Evolutionary conservation across 176 grass and related monocot genomes (phyloP), one percentile per base, ranked within the genome.

Genomic region (Hordeum marinum): DNA sequence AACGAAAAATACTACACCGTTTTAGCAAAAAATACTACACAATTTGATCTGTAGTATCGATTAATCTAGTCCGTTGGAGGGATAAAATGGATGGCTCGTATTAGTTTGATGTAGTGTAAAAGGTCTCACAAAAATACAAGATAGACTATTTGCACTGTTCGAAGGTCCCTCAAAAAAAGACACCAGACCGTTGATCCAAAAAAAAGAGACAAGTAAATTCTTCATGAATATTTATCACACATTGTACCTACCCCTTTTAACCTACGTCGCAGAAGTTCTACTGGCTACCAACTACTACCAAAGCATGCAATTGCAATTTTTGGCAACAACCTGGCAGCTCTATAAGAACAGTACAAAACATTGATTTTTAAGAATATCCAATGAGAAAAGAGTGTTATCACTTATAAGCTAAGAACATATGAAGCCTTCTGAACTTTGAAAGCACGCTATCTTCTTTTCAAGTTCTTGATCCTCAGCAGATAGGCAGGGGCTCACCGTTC

Each of bases 401-500:
- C 58, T 61, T 61, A 61, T 61, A n/a, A 61, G 14, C 70, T 76
- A 87, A 20, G 63, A 79, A 76, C 45, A 82, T 75, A 3, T 59
- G n/a, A 32, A 43, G 48, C 31, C 26, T 40, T 75, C 14, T 65
- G 14, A 17, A 80, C 21, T 72, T 54, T 72, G 54, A 43, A 43
- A 83, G 50, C 37, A 85, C 23, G 2, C 14, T 58, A 71, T 74
- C 67, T 66, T 63, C n/a, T 27, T 27, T 37, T 52, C 21, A 6
- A 26, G 18, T 14, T 4, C 25, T 57, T 2, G 68, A 24, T 32
- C 63, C 14, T 60, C 78, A 95, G 69, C 88, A 89, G 48, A 95
- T 79, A 6, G 90, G 88, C 9, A 95, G 85, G 70, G 93, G 93
- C 68, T 82, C 90, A 4, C 93, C 90, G 41, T 95, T 93, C 93